These are phyloP conservation scores for Globisporangium canariense DNA, from an alignment of 352 stramenopile genomes.

Conservation along the genomic window DNA sequence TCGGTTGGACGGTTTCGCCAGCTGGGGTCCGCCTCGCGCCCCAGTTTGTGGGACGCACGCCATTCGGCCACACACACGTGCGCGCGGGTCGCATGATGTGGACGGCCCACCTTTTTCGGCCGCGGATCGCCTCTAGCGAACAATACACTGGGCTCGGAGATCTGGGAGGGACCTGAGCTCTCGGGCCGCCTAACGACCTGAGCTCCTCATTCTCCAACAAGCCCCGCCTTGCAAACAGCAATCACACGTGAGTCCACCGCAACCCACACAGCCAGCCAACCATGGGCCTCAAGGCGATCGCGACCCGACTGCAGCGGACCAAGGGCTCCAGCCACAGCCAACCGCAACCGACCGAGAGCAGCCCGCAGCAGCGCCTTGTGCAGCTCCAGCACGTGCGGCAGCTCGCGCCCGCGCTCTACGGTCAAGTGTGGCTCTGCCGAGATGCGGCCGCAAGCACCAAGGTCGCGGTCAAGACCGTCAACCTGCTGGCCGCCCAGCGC, in stretches of 20 bases:
- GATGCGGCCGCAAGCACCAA: constrained; percentile 19
- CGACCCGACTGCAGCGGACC: constrained; percentile 1
- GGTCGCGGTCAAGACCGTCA: constrained; percentile 19
- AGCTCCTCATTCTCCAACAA: constrained; percentile 3
- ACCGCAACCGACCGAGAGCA: constrained; percentile 4
- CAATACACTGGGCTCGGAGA: background rate
- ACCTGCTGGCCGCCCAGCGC: constrained; percentile 51
- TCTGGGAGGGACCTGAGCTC: background rate
- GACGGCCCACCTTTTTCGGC: background rate
- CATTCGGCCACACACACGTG: background rate
- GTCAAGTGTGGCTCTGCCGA: constrained; percentile 49
- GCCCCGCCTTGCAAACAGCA: background rate
- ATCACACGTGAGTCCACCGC: background rate
- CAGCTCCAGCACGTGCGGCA: constrained; percentile 33
- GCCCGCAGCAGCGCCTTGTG: constrained; percentile 14
- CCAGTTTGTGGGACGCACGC: background rate
- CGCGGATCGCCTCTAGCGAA: background rate
- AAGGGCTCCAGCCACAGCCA: constrained; percentile 6
- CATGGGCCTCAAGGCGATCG: constrained; percentile 13
- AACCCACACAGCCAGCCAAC: background rate
- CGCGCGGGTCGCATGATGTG: background rate
- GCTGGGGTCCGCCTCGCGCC: background rate
- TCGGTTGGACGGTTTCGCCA: background rate
- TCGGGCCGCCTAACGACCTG: background rate
- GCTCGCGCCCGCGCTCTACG: constrained; percentile 52